Evolutionary conservation across 2,329 filamentous ascomycete genomes (phyloP).

Genomic region (Lecanicillium sp.): DNA sequence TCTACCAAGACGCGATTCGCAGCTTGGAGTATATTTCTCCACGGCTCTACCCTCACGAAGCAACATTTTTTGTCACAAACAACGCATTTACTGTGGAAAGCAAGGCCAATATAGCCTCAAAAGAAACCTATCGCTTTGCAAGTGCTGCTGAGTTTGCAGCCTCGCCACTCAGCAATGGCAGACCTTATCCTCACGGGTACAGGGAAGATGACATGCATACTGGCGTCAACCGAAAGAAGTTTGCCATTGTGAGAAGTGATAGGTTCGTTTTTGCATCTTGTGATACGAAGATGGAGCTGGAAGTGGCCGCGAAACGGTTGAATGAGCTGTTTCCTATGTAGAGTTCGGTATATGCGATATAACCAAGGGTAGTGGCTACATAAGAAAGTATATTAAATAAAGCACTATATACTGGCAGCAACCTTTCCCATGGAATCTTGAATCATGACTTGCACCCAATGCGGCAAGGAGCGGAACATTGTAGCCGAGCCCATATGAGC

Average conservation of each 20-base stretch:
- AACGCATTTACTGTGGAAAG: slow-evolving; percentile 1
- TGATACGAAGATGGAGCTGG: slow-evolving; percentile 1
- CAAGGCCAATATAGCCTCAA: not conserved
- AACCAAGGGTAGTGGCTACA: too few relatives aligned
- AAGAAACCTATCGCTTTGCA: not conserved
- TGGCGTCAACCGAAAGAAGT: not conserved
- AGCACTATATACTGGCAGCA: slow-evolving; percentile 1
- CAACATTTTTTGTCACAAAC: too few relatives aligned
- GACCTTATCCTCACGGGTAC: slow-evolving; percentile 5
- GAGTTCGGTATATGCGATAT: too few relatives aligned
- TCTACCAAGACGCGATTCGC: too few relatives aligned
- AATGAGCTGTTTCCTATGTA: too few relatives aligned
- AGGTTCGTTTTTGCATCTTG: slow-evolving; percentile 11
- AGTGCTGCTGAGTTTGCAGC: not conserved
- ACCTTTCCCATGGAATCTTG: slow-evolving; percentile 1
- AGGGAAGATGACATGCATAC: too few relatives aligned
- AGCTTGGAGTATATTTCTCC: too few relatives aligned
- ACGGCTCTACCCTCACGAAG: too few relatives aligned
- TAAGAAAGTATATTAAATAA: too few relatives aligned
- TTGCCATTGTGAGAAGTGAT: slow-evolving; percentile 10
- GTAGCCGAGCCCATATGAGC: not conserved
- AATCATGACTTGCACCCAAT: not conserved
- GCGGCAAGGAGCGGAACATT: not conserved
- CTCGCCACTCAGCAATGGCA: not conserved
- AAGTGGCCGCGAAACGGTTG: too few relatives aligned